Base-by-base conservation (phyloP, 1,284 basidiomycete species). In the Heterobasidion parviporum region DNA sequence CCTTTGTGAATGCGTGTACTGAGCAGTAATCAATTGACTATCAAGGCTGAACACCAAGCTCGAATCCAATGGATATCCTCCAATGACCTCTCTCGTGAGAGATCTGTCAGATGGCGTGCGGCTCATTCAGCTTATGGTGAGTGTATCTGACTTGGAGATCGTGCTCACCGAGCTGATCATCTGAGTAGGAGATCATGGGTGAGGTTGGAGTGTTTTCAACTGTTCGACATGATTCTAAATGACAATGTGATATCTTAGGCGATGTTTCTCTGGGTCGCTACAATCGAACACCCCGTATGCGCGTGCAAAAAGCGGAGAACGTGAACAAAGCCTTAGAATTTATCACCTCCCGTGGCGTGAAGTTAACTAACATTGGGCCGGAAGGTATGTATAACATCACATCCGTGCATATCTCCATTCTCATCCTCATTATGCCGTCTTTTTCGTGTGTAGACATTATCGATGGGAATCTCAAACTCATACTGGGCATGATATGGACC, bases 401-500 rank as follows among this genome's bases (percentile, higher is more conserved):
- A n/a, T 34, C 16, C 16, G 43, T 48, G 15, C 16, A 8, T 9
- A 15, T 20, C 35, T 36, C 26, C n/a, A 50, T 38, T 52, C 10
- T 33, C 48, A 56, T 8, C 50, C 9, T 52, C 45, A 46, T 15
- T 8, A 18, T 50, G 14, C 10, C 64, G 93, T 12, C 3, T 41
- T 41, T n/a, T n/a, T 10, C 5, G 4, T n/a, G n/a, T 6, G 10
- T 41, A 41, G 95, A 99, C 69, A 98, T 98, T 67, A 94, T 98
- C 58, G 96, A 99, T 68, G 95, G 95, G 33, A 98, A 98, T 69
- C 72, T 96, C 59, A 99, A 99, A 71, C 88, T 99, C 56, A 98
- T 97, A 54, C 81, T 99, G 15, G 96, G 96, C 38, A 95, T 98
- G 92, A 98, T 99, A 64, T 99, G 96, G 96, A 97, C 94, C 0